phyloP scores from a whole-genome alignment of 164 flowering plant genomes.

The Malania oleifera region DNA sequence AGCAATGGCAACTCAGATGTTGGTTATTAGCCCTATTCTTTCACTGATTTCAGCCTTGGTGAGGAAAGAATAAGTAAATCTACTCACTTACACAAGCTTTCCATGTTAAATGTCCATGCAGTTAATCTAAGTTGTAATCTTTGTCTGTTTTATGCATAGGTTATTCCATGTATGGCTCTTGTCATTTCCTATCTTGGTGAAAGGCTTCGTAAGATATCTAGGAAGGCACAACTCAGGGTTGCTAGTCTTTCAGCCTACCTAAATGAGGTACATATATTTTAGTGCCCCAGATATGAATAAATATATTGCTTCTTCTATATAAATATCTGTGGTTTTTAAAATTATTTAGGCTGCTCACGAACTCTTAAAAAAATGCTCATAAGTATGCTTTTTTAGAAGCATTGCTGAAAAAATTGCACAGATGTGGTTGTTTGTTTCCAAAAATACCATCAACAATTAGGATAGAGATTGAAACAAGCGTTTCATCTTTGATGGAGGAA shows the following conservation, averaged over 20 bases:
- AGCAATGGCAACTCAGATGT: slow-evolving; percentile 84
- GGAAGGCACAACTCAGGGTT: slow-evolving; percentile 49
- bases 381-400: no score
- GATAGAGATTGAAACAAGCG: no score
- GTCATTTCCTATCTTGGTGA: slow-evolving; percentile 65
- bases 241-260: slow-evolving; percentile 78
- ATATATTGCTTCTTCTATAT: no score
- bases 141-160: slow-evolving; percentile 32
- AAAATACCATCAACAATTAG: no score
- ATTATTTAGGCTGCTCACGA: no score
- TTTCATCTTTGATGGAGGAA: no score
- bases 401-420: no score
- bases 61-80: slow-evolving; percentile 19
- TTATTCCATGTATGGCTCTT: slow-evolving; percentile 65
- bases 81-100: neutral
- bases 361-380: no score
- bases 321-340: no score
- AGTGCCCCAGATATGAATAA: no score
- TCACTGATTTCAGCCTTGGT: slow-evolving; percentile 36
- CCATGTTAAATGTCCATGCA: slow-evolving; percentile 6
- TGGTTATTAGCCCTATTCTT: slow-evolving; percentile 69
- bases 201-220: slow-evolving; percentile 69
- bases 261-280: slow-evolving; percentile 78
- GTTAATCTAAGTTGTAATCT: slow-evolving; percentile 3
- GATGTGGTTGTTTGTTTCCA: no score